Evolutionary conservation across 495 filamentous ascomycete genomes (phyloP).

Genomic region (Neurospora terricola): DNA sequence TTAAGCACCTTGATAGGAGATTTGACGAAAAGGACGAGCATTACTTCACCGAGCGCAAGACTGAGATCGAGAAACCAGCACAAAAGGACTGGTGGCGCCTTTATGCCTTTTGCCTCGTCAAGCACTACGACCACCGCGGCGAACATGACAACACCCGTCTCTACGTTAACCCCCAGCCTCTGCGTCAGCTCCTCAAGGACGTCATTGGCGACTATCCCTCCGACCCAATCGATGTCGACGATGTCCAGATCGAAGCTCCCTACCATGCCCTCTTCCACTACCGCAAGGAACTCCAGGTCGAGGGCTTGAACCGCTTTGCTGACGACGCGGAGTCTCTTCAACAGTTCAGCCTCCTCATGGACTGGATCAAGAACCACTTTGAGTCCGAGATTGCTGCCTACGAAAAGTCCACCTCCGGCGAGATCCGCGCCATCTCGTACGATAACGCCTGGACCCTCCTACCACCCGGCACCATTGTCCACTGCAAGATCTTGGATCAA

Average conservation of each 20-base stretch:
- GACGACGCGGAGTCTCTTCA: slow-evolving; percentile 17
- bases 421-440: slow-evolving; percentile 21
- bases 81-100: slow-evolving; percentile 29
- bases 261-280: slow-evolving; percentile 26
- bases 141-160: slow-evolving; percentile 15
- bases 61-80: slow-evolving; percentile 16
- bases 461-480: slow-evolving; percentile 16
- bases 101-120: slow-evolving; percentile 26
- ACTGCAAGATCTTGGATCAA: slow-evolving; percentile 16
- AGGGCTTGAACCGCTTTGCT: slow-evolving; percentile 19
- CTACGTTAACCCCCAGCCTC: slow-evolving; percentile 23
- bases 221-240: slow-evolving; percentile 20
- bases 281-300: slow-evolving; percentile 16
- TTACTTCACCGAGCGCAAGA: slow-evolving; percentile 20
- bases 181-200: slow-evolving; percentile 22
- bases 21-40: slow-evolving; percentile 20
- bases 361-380: slow-evolving; percentile 27
- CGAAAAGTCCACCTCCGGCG: slow-evolving; percentile 14
- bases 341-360: slow-evolving; percentile 21
- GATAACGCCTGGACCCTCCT: slow-evolving; percentile 29
- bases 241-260: slow-evolving; percentile 22
- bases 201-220: slow-evolving; percentile 22
- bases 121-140: slow-evolving; percentile 13
- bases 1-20: slow-evolving; percentile 27
- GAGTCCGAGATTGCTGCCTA: slow-evolving; percentile 23